Evolutionary conservation across 2,329 filamentous ascomycete genomes (phyloP).

Genomic region (Aspergillus pseudoglaucus): DNA sequence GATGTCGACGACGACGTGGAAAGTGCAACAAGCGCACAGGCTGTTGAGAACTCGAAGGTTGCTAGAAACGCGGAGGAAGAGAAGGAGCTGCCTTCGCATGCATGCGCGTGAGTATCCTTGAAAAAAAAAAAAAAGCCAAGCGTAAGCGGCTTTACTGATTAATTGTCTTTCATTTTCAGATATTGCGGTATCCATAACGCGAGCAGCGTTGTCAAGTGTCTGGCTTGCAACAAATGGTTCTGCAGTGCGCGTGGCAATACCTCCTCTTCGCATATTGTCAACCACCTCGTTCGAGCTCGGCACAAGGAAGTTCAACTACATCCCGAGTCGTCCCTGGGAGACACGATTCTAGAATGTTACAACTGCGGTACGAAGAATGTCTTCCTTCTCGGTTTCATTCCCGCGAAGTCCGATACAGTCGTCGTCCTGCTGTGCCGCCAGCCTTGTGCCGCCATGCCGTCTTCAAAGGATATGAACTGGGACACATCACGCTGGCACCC

Average conservation of each 20-base stretch:
- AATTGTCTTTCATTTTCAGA: slow-evolving; percentile 40
- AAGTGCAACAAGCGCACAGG: slow-evolving; percentile 71
- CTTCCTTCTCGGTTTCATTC: slow-evolving; percentile 94
- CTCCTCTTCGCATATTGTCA: slow-evolving; percentile 95
- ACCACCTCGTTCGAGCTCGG: slow-evolving; percentile 90
- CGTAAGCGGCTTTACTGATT: slow-evolving; percentile 1
- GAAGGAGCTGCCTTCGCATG: slow-evolving; percentile 85
- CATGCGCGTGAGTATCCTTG: slow-evolving; percentile 71
- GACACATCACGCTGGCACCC: slow-evolving; percentile 97
- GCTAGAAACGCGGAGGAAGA: slow-evolving; percentile 63
- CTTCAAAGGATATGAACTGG: slow-evolving; percentile 99
- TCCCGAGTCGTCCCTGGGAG: slow-evolving; percentile 83
- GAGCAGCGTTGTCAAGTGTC: slow-evolving; percentile 90
- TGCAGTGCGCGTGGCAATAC: slow-evolving; percentile 96
- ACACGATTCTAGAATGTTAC: slow-evolving; percentile 96
- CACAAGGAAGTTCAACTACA: slow-evolving; percentile 99
- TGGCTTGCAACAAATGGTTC: slow-evolving; percentile 97
- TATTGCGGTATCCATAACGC: slow-evolving; percentile 98
- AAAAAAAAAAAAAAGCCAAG: no score
- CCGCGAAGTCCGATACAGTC: slow-evolving; percentile 95
- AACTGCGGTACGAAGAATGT: slow-evolving; percentile 99
- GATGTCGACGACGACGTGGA: slow-evolving; percentile 75
- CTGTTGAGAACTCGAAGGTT: slow-evolving; percentile 65
- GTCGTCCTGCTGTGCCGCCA: slow-evolving; percentile 95
- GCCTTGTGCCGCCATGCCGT: slow-evolving; percentile 88